Percentiles rank a stretch among this genome's conserved stretches.
Evolutionary conservation across 2,329 filamentous ascomycete species (phyloP).

Genomic region (Fusarium pseudonygamai): DNA sequence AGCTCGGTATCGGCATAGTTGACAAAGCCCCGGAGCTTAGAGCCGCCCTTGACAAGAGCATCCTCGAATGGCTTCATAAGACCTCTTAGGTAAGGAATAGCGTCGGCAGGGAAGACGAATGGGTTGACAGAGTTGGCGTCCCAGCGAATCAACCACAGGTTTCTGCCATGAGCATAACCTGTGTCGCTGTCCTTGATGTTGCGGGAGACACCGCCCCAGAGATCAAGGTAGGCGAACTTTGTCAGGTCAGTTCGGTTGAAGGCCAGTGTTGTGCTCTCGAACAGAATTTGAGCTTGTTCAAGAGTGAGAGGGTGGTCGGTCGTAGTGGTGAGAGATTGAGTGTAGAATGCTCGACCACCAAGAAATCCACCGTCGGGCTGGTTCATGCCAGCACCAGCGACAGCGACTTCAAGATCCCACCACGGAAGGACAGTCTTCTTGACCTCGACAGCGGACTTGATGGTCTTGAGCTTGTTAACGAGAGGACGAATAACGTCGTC

Average conservation of each 20-base stretch:
- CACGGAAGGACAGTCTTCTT: conserved; percentile 34
- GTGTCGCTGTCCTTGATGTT: conserved; percentile 34
- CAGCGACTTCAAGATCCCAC: conserved; percentile 36
- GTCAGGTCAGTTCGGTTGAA: conserved; percentile 39
- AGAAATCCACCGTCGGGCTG: conserved; percentile 29
- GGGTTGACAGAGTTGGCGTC: conserved; percentile 24
- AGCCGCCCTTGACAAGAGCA: conserved; percentile 24
- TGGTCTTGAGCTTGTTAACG: conserved; percentile 14
- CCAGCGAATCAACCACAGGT: conserved; percentile 40
- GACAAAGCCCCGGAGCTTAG: conserved; percentile 38
- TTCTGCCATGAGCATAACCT: conserved; percentile 36
- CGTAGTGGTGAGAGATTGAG: conserved; percentile 31
- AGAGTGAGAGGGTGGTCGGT: conserved; percentile 39
- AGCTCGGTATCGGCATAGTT: conserved; percentile 42
- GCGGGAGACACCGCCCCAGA: conserved; percentile 41
- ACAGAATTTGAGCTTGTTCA: conserved; percentile 28
- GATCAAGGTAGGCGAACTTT: conserved; percentile 38
- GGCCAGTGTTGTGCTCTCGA: conserved; percentile 26
- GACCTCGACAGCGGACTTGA: conserved; percentile 12
- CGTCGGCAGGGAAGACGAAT: conserved; percentile 30
- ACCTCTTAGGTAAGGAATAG: conserved; percentile 31
- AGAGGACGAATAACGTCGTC: conserved; percentile 29
- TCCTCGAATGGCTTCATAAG: conserved; percentile 39
- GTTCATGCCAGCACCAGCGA: conserved; percentile 37
- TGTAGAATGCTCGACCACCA: conserved; percentile 38